A percentile compares a stretch with the other conserved stretches of the same genome.
phyloP scores from a whole-genome alignment of 2,329 filamentous ascomycete species.

The Zasmidium angulare region DNA sequence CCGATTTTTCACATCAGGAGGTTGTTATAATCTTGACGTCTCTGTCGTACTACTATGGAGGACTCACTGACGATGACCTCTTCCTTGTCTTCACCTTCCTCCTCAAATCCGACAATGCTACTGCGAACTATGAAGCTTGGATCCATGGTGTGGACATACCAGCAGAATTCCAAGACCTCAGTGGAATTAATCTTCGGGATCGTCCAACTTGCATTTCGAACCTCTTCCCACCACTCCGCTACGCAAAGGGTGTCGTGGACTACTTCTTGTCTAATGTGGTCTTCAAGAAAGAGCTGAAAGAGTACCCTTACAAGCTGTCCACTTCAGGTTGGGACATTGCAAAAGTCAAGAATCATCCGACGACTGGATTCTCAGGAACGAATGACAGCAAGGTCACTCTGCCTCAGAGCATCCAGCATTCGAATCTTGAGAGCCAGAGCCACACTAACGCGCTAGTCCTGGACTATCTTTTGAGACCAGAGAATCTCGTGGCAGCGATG shows the following conservation, averaged over 20 bases:
- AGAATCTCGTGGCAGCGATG: slow-evolving; percentile 45
- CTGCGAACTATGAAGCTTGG: slow-evolving; percentile 30
- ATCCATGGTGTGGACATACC: slow-evolving; percentile 18
- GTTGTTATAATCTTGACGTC: slow-evolving; percentile 65
- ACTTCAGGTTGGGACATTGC: slow-evolving; percentile 69
- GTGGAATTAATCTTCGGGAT: slow-evolving; percentile 30
- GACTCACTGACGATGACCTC: slow-evolving; percentile 50
- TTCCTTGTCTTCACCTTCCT: slow-evolving; percentile 35
- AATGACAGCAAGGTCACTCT: slow-evolving; percentile 64
- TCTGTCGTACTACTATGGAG: slow-evolving; percentile 66
- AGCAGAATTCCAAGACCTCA: slow-evolving; percentile 18
- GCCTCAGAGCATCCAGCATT: slow-evolving; percentile 61
- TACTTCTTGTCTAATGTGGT: slow-evolving; percentile 68
- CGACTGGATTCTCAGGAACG: slow-evolving; percentile 71
- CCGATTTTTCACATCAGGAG: slow-evolving; percentile 69
- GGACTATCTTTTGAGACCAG: slow-evolving; percentile 53
- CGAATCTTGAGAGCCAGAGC: slow-evolving; percentile 56
- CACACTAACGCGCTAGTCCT: slow-evolving; percentile 70
- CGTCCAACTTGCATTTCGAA: slow-evolving; percentile 16
- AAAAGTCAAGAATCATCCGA: slow-evolving; percentile 50
- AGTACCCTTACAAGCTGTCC: slow-evolving; percentile 63
- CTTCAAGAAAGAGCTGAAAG: slow-evolving; percentile 64
- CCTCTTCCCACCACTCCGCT: slow-evolving; percentile 49
- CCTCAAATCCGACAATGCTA: slow-evolving; percentile 23
- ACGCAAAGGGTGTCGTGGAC: slow-evolving; percentile 56